Base-by-base conservation (phyloP, 2,329 filamentous ascomycete species). In the Penicillium aurantiogriseum region DNA sequence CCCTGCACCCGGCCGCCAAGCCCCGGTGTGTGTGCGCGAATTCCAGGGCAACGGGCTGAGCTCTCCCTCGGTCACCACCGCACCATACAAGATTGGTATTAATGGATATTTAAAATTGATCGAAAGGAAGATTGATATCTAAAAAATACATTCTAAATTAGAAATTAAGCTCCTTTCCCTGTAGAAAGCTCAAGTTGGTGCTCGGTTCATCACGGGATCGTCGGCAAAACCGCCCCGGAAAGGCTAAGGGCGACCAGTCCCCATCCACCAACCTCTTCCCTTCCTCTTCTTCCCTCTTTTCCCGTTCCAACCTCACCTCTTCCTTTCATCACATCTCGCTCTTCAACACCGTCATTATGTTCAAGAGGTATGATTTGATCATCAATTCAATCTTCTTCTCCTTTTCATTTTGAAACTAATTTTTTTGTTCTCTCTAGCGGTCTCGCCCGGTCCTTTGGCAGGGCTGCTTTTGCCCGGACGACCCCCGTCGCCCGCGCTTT, bases 361-460 rank as follows among this genome's bases (percentile, higher is more conserved):
- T 85, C 77, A 85, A 84, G 81, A 85, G 82, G 83, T 85, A 77
- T 72, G 80, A 70, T 55, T 56, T 54, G 45, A 51, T 56, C 25
- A 64, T 65, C 58, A 52, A 57, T 51, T 54, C 31, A 56, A 56
- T 54, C 55, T 63, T 62, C 21, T 63, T 54, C 51, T 25, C 25
- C 54, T 73, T 76, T 54, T 55, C 36, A 39, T 51, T 31, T 36
- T 43, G 42, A 56, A 72, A 74, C 73, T 73, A 73, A 75, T 61
- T 67, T 64, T 61, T 62, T 71, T 60, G 1, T n/a, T 57, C 54
- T 59, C 60, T 51, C 23, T 59, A 88, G 85, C 83, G 85, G 84
- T 79, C 79, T 88, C 78, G 82, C 85, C 80, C 81, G 85, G 80
- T 81, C 82, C 78, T 81, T 85, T 75, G 83, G 83, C 79, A 83